A percentile compares a stretch with the other conserved stretches of the same genome.
These are phyloP conservation scores for Ophiostoma angusticollis DNA, from an alignment of 2,329 filamentous ascomycete genomes.

Conservation along the genomic window DNA sequence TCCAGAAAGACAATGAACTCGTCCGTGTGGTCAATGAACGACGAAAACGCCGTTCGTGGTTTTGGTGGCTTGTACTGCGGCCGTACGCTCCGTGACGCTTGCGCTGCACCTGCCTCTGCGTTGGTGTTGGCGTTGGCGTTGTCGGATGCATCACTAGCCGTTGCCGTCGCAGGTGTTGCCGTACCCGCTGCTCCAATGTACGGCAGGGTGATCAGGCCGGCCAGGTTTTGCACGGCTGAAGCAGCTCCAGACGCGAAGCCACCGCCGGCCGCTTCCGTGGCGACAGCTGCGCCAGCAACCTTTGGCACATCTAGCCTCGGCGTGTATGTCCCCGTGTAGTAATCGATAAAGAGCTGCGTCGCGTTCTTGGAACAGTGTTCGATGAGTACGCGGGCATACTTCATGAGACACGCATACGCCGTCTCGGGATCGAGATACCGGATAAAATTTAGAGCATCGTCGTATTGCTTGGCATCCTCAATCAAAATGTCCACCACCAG, in stretches of 20 bases:
- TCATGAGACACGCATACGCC: constrained; percentile 82
- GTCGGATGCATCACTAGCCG: neutral
- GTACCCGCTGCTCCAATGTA: constrained; percentile 58
- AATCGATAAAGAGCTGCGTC: constrained; percentile 82
- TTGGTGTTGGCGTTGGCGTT: neutral
- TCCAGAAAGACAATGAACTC: constrained; percentile 91
- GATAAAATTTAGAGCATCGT: constrained; percentile 80
- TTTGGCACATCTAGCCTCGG: constrained; percentile 49
- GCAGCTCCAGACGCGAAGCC: constrained; percentile 47
- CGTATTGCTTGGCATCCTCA: constrained; percentile 85
- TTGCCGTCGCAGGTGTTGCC: neutral
- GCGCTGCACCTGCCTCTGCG: neutral
- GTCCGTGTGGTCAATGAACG: constrained; percentile 85
- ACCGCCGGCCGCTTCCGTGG: constrained; percentile 22
- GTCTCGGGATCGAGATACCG: constrained; percentile 70
- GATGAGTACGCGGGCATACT: constrained; percentile 82
- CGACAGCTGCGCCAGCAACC: constrained; percentile 22
- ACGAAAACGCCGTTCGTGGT: constrained; percentile 83
- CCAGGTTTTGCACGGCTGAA: constrained; percentile 74
- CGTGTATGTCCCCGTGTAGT: constrained; percentile 76
- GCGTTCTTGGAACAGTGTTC: constrained; percentile 74
- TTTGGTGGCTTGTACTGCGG: constrained; percentile 65
- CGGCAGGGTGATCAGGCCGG: constrained; percentile 69
- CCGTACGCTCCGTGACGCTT: constrained; percentile 9
- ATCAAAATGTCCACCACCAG: constrained; percentile 92